These are phyloP conservation scores for Ceratocystis harringtonii DNA, from an alignment of 2,329 filamentous ascomycete species.

Conservation along the genomic window DNA sequence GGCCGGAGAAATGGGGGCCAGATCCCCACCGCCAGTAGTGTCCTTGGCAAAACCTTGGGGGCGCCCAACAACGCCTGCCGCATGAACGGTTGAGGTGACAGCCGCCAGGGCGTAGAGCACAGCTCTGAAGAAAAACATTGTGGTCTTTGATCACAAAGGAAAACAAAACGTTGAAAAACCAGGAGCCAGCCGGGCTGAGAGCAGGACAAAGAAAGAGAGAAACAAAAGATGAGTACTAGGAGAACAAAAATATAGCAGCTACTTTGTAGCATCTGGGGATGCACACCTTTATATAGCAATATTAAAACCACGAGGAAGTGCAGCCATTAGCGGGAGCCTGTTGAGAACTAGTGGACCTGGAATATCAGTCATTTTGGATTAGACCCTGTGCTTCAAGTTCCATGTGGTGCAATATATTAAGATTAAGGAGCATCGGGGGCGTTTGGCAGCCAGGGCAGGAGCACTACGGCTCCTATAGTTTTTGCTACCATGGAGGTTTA, in stretches of 20 bases:
- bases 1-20: constrained; percentile 29
- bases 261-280: background rate
- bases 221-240: background rate
- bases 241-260: constrained; percentile 15
- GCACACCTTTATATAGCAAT: background rate
- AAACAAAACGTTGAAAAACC: background rate
- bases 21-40: constrained; percentile 37
- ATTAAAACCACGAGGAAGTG: background rate
- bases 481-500: background rate
- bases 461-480: background rate
- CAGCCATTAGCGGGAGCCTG: too few species aligned
- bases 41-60: constrained; percentile 25
- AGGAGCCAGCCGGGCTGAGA: background rate
- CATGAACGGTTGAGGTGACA: constrained; percentile 20
- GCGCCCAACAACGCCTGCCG: constrained; percentile 23
- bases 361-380: too few species aligned
- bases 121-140: background rate
- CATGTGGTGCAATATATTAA: background rate
- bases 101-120: constrained; percentile 1
- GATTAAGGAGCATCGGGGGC: background rate
- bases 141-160: background rate
- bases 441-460: background rate
- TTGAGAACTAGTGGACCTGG: too few species aligned
- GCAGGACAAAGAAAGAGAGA: background rate
- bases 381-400: background rate